A percentile compares a stretch with the other conserved stretches of the same genome.
Evolutionary conservation across 2,329 filamentous ascomycete genomes (phyloP).

Genomic region (Paecilomyces niveus): DNA sequence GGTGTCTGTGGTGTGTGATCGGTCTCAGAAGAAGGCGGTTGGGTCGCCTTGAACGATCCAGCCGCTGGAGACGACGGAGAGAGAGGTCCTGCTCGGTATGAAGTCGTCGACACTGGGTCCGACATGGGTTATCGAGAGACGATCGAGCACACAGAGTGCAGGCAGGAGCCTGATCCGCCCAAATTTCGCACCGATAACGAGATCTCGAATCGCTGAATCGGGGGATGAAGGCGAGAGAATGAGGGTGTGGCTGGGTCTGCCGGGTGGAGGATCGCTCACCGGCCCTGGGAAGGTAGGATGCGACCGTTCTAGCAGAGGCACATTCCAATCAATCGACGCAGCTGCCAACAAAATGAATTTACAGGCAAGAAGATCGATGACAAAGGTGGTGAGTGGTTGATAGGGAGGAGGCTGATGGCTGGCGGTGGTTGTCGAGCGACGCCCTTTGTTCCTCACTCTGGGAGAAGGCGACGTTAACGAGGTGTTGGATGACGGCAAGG

Average conservation of each 20-base stretch:
- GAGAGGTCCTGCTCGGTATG: slow-evolving; percentile 31
- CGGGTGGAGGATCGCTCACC: slow-evolving; percentile 1
- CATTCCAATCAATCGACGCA: slow-evolving; percentile 4
- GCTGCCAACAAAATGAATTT: background rate
- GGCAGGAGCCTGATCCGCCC: background rate
- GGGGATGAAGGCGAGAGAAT: background rate
- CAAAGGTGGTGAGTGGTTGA: background rate
- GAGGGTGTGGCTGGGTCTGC: background rate
- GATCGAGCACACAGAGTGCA: background rate
- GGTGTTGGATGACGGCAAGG: slow-evolving; percentile 5
- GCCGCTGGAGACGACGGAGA: slow-evolving; percentile 38
- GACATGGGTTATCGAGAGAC: slow-evolving; percentile 24
- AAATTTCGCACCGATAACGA: background rate
- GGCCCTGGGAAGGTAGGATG: slow-evolving; percentile 1
- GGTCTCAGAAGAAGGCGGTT: slow-evolving; percentile 18
- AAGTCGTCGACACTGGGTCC: slow-evolving; percentile 25
- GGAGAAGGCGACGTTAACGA: slow-evolving; percentile 1
- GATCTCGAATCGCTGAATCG: background rate
- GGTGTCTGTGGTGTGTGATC: slow-evolving; percentile 31
- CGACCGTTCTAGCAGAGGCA: slow-evolving; percentile 3
- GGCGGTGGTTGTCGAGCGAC: slow-evolving; percentile 2
- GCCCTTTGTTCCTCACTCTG: slow-evolving; percentile 3
- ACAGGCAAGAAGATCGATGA: background rate
- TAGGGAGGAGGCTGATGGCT: slow-evolving; percentile 1
- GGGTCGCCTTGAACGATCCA: slow-evolving; percentile 30